phyloP scores from a whole-genome alignment of 2,329 filamentous ascomycete genomes.

The Colletotrichum liriopes region DNA sequence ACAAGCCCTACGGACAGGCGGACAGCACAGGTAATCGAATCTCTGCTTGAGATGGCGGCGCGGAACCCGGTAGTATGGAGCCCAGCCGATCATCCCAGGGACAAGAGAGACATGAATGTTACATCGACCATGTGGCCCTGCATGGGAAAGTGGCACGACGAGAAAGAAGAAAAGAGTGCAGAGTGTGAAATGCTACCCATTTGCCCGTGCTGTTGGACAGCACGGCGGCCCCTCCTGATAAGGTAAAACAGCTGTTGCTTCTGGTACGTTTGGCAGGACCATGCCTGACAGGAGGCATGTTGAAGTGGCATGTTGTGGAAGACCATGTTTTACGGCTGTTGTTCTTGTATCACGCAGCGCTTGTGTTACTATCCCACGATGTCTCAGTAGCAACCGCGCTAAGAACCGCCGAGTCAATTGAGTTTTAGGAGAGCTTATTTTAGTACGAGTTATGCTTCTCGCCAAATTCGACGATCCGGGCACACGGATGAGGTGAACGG shows the following conservation, averaged over 20 bases:
- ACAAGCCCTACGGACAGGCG: not conserved
- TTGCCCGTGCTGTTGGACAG: not conserved
- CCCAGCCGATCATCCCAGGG: conserved; percentile 13
- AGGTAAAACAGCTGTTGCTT: conserved; percentile 1
- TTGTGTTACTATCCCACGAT: not conserved
- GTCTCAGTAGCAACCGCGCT: not conserved
- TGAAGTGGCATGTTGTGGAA: not conserved
- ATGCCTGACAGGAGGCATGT: not conserved
- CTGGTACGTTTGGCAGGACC: not conserved
- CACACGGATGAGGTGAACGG: not conserved
- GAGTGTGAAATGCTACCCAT: not conserved
- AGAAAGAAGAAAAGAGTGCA: conserved; percentile 29
- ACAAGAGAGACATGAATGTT: conserved; percentile 20
- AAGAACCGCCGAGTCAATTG: not conserved
- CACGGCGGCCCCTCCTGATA: not conserved
- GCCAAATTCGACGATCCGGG: too few species aligned
- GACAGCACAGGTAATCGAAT: not conserved
- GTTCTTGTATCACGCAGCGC: not conserved
- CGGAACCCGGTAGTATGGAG: conserved; percentile 16
- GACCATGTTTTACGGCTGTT: not conserved
- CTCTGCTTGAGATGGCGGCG: conserved; percentile 13
- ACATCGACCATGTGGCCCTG: conserved; percentile 11
- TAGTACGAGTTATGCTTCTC: not conserved
- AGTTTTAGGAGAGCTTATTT: not conserved
- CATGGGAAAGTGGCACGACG: conserved; percentile 28